Evolutionary conservation across 2,329 filamentous ascomycete genomes (phyloP), one percentile per base, ranked within the genome.

Genomic region (Coniella vitis): DNA sequence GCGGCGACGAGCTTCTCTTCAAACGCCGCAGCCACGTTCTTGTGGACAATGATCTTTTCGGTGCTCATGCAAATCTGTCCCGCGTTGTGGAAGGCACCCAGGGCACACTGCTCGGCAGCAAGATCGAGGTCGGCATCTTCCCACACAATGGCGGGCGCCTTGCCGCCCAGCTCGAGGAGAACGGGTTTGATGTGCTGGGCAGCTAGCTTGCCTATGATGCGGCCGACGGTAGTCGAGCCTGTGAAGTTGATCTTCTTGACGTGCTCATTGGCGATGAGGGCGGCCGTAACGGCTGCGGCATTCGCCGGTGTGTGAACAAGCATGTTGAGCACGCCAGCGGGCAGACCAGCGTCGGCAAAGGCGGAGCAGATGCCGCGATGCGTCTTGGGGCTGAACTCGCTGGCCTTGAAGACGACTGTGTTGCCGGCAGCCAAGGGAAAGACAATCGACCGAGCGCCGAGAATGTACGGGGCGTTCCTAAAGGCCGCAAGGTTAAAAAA

Each of bases 21-120:
- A 52, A 82, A 81, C n/a, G 66, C 61, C 2, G 60, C 61, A 8
- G 60, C 64, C 37, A 81, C 55, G 19, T 66, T 63, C 51, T 69
- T 68, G 62, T 81, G 76, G 3, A 82, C 73, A 8, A 82, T 58
- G 29, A 93, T 83, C 22, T 83, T 78, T 67, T 94, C 88, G 0
- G 88, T 93, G 16, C 78, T 76, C 87, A 94, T 93, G 73, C 89
- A 94, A 39, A 93, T 81, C 68, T 95, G 89, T 0, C 89, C 89
- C 2, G 73, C 72, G 63, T 91, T 78, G 52, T 88, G 60, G 61
- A 90, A 90, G 0, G 86, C 73, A 3, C 87, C 88, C 1, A 85
- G 63, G 0, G 80, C 80, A 57, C 84, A 87, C 58, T 81, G 76
- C 12, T 72, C 64, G 0, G 86, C 89, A 0, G 89, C 87, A 20